Conservation (phyloP, 768 basidiomycete genomes). For the Phylloporus rhodoxanthus region DNA sequence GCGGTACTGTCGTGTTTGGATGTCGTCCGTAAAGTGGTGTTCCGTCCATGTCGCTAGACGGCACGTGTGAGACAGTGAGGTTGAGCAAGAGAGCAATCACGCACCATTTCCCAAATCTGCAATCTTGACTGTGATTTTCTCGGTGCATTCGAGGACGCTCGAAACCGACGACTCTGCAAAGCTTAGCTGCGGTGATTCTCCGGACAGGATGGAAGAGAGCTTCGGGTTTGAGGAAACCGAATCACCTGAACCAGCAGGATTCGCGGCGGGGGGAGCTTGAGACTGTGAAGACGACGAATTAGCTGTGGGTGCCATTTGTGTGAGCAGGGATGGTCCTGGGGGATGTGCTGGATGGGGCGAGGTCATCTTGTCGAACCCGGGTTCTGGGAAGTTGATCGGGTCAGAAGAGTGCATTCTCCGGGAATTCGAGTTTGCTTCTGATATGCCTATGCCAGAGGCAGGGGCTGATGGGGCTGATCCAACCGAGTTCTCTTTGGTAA, state of each 20-base stretch:
- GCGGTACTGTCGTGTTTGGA: constrained; percentile 94
- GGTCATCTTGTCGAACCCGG: constrained; percentile 36
- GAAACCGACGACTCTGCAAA: constrained; percentile 24
- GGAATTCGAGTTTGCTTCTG: constrained; percentile 11
- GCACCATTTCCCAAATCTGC: constrained; percentile 94
- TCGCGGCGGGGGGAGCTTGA: constrained; percentile 20
- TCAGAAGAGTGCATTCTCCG: constrained; percentile 38
- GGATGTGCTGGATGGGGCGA: constrained; percentile 33
- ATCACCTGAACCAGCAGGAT: constrained; percentile 21
- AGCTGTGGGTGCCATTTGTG: constrained; percentile 54
- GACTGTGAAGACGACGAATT: constrained; percentile 23
- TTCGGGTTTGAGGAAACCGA: constrained; percentile 15
- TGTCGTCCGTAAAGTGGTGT: constrained; percentile 98
- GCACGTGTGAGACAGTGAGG: constrained; percentile 5
- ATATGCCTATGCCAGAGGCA: constrained; percentile 1
- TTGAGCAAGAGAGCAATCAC: constrained; percentile 18
- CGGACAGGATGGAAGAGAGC: constrained; percentile 24
- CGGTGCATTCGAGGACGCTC: constrained; percentile 34
- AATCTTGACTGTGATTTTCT: constrained; percentile 96
- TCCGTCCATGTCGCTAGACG: constrained; percentile 72
- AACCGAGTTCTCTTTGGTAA: constrained; percentile 19
- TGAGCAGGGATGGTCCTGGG: constrained; percentile 64
- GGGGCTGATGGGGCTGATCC: constrained; percentile 17
- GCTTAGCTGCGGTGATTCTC: constrained; percentile 26
- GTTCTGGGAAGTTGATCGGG: constrained; percentile 41